These are phyloP conservation scores for Trichophyton mentagrophytes DNA, from an alignment of 2,329 filamentous ascomycete genomes.

Conservation along the genomic window DNA sequence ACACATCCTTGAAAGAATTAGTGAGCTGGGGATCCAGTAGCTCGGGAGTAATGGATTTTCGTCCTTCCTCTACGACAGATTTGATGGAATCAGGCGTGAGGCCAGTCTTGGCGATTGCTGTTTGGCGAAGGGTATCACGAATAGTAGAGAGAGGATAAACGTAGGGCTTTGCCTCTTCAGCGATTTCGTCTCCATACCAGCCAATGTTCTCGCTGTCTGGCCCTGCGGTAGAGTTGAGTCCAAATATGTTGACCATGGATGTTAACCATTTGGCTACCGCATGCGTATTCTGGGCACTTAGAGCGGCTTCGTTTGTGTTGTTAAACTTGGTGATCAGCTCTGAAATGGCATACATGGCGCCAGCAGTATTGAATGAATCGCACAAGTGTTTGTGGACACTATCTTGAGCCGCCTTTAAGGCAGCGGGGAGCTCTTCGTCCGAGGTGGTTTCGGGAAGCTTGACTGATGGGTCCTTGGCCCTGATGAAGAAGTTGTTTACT, in stretches of 20 bases:
- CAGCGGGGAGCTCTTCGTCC: slow-evolving; percentile 57
- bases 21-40: slow-evolving; percentile 12
- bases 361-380: slow-evolving; percentile 80
- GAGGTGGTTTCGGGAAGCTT: slow-evolving; percentile 46
- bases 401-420: slow-evolving; percentile 42
- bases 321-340: slow-evolving; percentile 71
- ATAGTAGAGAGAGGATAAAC: slow-evolving; percentile 47
- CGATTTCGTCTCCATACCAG: slow-evolving; percentile 54
- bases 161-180: slow-evolving; percentile 45
- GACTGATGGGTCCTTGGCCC: slow-evolving; percentile 37
- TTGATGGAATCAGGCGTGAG: slow-evolving; percentile 29
- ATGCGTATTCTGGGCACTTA: slow-evolving; percentile 38
- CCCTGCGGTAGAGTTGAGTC: slow-evolving; percentile 42
- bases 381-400: slow-evolving; percentile 54
- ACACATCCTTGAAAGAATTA: slow-evolving; percentile 34
- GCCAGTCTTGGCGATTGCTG: slow-evolving; percentile 39
- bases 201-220: slow-evolving; percentile 38
- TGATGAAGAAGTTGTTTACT: slow-evolving; percentile 58
- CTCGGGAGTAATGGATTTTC: slow-evolving; percentile 5
- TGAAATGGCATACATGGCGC: slow-evolving; percentile 64
- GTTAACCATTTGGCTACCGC: slow-evolving; percentile 66
- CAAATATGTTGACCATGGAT: slow-evolving; percentile 70
- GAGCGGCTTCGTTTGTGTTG: slow-evolving; percentile 33
- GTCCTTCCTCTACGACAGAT: slow-evolving; percentile 26
- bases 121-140: slow-evolving; percentile 45